A percentile compares a stretch with the other conserved stretches of the same genome.
Conservation (phyloP, 83 land plant genomes). For the Diphasiastrum complanatum region DNA sequence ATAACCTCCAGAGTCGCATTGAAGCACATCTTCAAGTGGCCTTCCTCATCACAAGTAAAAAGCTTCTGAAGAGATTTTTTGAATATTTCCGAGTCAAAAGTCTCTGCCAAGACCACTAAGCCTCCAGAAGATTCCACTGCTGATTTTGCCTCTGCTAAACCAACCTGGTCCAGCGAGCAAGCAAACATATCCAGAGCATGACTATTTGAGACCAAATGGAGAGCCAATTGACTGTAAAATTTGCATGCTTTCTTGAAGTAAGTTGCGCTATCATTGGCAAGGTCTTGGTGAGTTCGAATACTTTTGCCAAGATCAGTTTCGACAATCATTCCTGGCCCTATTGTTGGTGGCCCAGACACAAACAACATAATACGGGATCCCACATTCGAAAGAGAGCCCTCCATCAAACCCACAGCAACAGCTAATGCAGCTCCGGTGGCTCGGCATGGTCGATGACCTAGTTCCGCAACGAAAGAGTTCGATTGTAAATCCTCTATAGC, state of each 20-base stretch:
- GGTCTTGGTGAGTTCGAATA: slow-evolving; percentile 78
- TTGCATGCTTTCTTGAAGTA: slow-evolving; percentile 48
- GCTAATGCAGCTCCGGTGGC: slow-evolving; percentile 86
- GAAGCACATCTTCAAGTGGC: slow-evolving; percentile 71
- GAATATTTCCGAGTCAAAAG: slow-evolving; percentile 87
- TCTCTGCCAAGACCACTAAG: slow-evolving; percentile 70
- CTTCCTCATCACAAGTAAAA: slow-evolving; percentile 58
- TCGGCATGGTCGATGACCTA: slow-evolving; percentile 63
- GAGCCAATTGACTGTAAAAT: slow-evolving; percentile 53
- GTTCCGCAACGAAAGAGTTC: slow-evolving; percentile 22
- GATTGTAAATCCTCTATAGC: slow-evolving; percentile 69
- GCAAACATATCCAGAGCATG: slow-evolving; percentile 88
- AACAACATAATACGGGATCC: slow-evolving; percentile 90
- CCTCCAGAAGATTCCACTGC: slow-evolving; percentile 86
- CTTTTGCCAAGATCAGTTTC: slow-evolving; percentile 52
- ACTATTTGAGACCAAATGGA: slow-evolving; percentile 47
- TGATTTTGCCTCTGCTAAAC: slow-evolving; percentile 61
- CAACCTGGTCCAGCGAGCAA: slow-evolving; percentile 94
- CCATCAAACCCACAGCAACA: slow-evolving; percentile 67
- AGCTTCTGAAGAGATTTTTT: slow-evolving; percentile 64
- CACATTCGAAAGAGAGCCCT: slow-evolving; percentile 47
- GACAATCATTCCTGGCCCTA: slow-evolving; percentile 84
- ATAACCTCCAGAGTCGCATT: slow-evolving; percentile 86
- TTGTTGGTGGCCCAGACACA: slow-evolving; percentile 83
- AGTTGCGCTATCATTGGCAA: slow-evolving; percentile 53